Evolutionary conservation across 2,329 filamentous ascomycete genomes (phyloP).

Genomic region (Aotearoamyces nothofagi): DNA sequence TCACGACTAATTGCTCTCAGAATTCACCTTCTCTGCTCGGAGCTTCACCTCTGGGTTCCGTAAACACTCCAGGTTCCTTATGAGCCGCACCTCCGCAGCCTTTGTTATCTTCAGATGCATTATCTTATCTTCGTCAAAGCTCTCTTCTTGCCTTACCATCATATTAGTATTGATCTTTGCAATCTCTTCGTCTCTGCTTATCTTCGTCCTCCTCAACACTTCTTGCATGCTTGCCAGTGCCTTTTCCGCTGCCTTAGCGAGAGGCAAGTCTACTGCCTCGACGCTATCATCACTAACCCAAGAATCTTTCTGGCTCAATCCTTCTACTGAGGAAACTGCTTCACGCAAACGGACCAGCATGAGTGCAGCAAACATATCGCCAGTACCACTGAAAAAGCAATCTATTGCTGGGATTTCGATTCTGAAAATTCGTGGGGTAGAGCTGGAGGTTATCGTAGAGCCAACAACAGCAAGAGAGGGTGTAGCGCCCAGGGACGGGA

Average conservation of each 20-base stretch:
- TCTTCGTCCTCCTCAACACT: slow-evolving; percentile 52
- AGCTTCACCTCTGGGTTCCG: slow-evolving; percentile 50
- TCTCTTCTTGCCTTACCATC: slow-evolving; percentile 20
- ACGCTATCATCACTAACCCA: slow-evolving; percentile 73
- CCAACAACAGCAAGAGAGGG: slow-evolving; percentile 58
- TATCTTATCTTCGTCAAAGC: slow-evolving; percentile 21
- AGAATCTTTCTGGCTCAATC: slow-evolving; percentile 36
- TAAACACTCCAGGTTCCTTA: slow-evolving; percentile 58
- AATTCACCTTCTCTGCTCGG: slow-evolving; percentile 32
- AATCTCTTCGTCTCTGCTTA: slow-evolving; percentile 52
- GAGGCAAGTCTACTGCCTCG: slow-evolving; percentile 52
- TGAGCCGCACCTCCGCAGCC: slow-evolving; percentile 76
- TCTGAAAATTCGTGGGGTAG: slow-evolving; percentile 68
- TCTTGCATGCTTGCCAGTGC: slow-evolving; percentile 88
- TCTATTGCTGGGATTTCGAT: slow-evolving; percentile 78
- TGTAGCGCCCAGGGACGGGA: slow-evolving; percentile 37
- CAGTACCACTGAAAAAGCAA: slow-evolving; percentile 90
- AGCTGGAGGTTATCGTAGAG: slow-evolving; percentile 50
- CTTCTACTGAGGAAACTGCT: slow-evolving; percentile 39
- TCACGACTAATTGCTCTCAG: slow-evolving; percentile 1
- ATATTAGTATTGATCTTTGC: slow-evolving; percentile 31
- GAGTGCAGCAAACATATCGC: slow-evolving; percentile 95
- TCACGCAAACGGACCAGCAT: slow-evolving; percentile 80
- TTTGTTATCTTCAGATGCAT: slow-evolving; percentile 58
- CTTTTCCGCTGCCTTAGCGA: slow-evolving; percentile 72